A percentile compares a stretch with the other conserved stretches of the same genome.
Conservation (phyloP, 139 green algal genomes). For the Zygnema cylindricum region DNA sequence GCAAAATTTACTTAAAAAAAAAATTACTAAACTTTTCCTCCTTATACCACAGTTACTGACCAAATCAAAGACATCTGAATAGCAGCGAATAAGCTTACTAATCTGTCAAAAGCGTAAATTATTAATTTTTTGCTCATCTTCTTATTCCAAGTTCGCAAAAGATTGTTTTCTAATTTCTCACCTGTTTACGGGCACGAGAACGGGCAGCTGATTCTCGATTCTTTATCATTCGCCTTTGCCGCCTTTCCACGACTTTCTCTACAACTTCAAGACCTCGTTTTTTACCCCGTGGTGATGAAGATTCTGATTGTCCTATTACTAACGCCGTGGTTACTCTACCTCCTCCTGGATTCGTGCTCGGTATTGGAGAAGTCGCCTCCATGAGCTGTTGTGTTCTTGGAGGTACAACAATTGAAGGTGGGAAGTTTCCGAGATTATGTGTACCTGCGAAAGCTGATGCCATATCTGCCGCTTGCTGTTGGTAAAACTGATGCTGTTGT, state of each 20-base stretch:
- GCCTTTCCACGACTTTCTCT: conserved; percentile 48
- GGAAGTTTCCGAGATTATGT: not conserved
- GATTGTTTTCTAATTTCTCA: too few relatives aligned
- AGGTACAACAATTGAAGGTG: not conserved
- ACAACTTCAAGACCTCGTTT: conserved; percentile 16
- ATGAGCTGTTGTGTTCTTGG: not conserved
- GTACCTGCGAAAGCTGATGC: conserved; percentile 6
- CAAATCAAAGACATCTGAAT: too few relatives aligned
- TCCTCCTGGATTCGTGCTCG: not conserved
- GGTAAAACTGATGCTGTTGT: not conserved
- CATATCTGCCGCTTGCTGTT: not conserved
- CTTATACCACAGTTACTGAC: too few relatives aligned
- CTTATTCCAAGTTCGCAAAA: too few relatives aligned
- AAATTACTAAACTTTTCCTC: too few relatives aligned
- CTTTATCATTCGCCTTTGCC: conserved; percentile 59
- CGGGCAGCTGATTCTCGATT: conserved; percentile 59
- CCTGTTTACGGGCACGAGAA: conserved; percentile 57
- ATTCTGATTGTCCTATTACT: not conserved
- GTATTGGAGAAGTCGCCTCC: not conserved
- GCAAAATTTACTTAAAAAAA: too few relatives aligned
- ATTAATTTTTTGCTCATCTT: too few relatives aligned
- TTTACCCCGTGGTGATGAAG: not conserved
- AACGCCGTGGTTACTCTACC: not conserved
- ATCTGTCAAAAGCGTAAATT: too few relatives aligned
- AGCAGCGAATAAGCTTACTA: too few relatives aligned